A percentile compares a stretch with the other conserved stretches of the same genome.
phyloP scores from a whole-genome alignment of 2,329 filamentous ascomycete species.

The Diaporthe citriasiana region DNA sequence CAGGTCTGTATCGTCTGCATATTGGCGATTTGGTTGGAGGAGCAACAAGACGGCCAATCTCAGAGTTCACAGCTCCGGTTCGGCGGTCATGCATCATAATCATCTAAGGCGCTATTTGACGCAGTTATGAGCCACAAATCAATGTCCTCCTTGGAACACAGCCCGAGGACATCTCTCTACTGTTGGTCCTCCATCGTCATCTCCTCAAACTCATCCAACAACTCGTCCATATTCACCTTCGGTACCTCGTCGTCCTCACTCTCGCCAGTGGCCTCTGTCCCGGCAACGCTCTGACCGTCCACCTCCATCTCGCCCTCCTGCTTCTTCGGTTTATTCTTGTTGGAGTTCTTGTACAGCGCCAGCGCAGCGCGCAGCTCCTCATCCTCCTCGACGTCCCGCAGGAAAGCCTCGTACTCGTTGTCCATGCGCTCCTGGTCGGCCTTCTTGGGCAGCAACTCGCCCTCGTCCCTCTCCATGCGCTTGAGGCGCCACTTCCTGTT shows the following conservation, averaged over 20 bases:
- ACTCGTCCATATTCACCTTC: slow-evolving; percentile 81
- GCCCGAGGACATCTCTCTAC: slow-evolving; percentile 4
- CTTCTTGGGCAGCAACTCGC: slow-evolving; percentile 88
- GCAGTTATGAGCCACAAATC: background rate
- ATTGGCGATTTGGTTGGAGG: background rate
- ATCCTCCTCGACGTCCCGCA: slow-evolving; percentile 97
- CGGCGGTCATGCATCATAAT: slow-evolving; percentile 15
- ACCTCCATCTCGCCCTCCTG: slow-evolving; percentile 54
- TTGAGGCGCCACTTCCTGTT: slow-evolving; percentile 93
- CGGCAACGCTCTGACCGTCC: slow-evolving; percentile 50
- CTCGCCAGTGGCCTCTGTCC: slow-evolving; percentile 55
- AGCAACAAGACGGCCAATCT: too few relatives aligned
- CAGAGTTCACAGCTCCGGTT: background rate
- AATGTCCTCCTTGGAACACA: background rate
- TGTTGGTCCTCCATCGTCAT: slow-evolving; percentile 75
- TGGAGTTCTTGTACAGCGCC: slow-evolving; percentile 83
- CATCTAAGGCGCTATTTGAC: slow-evolving; percentile 9
- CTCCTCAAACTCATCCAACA: slow-evolving; percentile 95
- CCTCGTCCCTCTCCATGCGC: slow-evolving; percentile 92
- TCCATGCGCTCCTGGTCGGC: slow-evolving; percentile 90
- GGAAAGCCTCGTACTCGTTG: slow-evolving; percentile 95
- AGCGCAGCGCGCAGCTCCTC: slow-evolving; percentile 87
- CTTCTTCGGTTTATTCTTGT: slow-evolving; percentile 59
- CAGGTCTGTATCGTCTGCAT: background rate
- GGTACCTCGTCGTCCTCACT: slow-evolving; percentile 75